Evolutionary conservation across 495 filamentous ascomycete species (phyloP), one percentile per base, ranked within the genome.

Genomic region (Aspergillus funiculosus): DNA sequence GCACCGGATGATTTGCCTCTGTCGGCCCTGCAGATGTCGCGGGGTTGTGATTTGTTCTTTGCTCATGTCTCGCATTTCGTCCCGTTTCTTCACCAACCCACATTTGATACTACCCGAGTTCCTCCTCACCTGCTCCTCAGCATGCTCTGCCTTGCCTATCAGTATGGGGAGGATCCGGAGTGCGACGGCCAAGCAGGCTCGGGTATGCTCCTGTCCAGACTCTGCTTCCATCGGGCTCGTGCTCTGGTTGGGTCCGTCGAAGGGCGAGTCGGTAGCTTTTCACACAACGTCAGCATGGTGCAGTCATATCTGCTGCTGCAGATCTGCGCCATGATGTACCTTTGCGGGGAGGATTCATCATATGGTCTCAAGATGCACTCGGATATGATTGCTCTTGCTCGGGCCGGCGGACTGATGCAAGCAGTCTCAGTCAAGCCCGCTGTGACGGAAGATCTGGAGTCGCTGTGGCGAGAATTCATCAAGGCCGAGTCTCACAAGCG

Each of bases 101-200:
- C 61, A 0, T 68, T 68, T 29, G 55, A 66, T 25, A 9, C 59
- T 0, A 52, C 47, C 13, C 51, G 52, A 21, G 15, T 25, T 2
- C 19, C 61, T 17, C 45, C 36, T 5, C 26, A 56, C 13, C 40
- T 68, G 11, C 30, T 62, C 1, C 52, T 68, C 17, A 59, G 57
- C 29, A 61, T 68, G 10, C 57, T 68, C n/a, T 61, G 28, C 11
- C 59, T 68, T 10, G 61, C 42, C 3, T 68, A 61, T 29, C 63
- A 68, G 42, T 54, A 68, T 41, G 63, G 64, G 8, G 57, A 66
- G 17, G 63, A 68, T 41, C 63, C 63, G 27, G 64, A 68, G 21
- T 54, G 46, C 14, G 53, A 39, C 10, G 41, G 53, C 17, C 43
- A 56, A 50, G 25, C 43, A 41, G 57, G 59, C 8, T 63, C 63